Conservation (phyloP, 2,329 filamentous ascomycete genomes). For the Aspergillus pseudonomiae region DNA sequence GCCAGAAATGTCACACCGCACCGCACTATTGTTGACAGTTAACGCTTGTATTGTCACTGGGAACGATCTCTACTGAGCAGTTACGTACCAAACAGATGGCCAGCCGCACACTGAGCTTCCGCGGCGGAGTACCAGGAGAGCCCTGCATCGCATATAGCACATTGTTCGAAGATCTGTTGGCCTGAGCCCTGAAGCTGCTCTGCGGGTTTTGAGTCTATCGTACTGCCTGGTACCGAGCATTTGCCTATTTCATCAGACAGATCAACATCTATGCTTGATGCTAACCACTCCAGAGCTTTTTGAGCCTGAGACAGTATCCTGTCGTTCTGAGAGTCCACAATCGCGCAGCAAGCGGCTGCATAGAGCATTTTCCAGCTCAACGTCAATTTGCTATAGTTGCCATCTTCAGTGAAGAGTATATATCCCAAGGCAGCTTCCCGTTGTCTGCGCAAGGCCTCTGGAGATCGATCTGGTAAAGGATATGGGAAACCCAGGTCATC, state of each 20-base stretch:
- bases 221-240: conserved; percentile 20
- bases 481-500: conserved; percentile 8
- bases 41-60: conserved; percentile 2
- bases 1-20: conserved; percentile 59
- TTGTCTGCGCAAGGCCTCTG: conserved; percentile 18
- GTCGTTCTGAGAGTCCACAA: conserved; percentile 30
- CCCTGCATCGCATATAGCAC: conserved; percentile 53
- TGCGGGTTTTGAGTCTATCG: conserved; percentile 28
- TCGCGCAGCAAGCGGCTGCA: conserved; percentile 39
- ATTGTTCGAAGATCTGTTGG: conserved; percentile 48
- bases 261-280: conserved; percentile 30
- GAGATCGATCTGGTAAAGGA: conserved; percentile 17
- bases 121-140: conserved; percentile 53
- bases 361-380: conserved; percentile 39
- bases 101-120: conserved; percentile 53
- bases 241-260: conserved; percentile 37
- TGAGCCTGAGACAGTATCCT: conserved; percentile 30
- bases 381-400: conserved; percentile 17
- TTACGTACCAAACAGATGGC: conserved; percentile 55
- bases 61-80: not conserved
- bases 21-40: conserved; percentile 44
- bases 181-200: conserved; percentile 27
- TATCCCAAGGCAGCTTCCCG: conserved; percentile 32
- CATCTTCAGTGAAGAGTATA: conserved; percentile 27
- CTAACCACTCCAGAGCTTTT: conserved; percentile 31